Conservation (phyloP, 768 basidiomycete species). For the Porphyrellus cyaneotinctus region DNA sequence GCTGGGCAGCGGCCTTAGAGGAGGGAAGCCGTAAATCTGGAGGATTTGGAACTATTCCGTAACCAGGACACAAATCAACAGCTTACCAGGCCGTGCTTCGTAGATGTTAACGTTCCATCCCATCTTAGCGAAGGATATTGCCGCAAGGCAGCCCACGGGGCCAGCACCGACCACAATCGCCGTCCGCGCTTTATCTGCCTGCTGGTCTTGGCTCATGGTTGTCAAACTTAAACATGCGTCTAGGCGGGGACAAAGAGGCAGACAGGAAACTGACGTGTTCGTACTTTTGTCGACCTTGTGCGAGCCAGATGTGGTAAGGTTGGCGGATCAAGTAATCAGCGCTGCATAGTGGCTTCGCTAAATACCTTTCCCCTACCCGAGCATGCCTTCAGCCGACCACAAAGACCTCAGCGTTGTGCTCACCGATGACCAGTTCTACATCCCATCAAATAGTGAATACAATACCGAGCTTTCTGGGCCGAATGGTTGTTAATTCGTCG, state of each 20-base stretch:
- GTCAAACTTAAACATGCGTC: not conserved
- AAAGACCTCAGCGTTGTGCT: conserved; percentile 29
- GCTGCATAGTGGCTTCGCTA: conserved; percentile 5
- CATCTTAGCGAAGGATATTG: conserved; percentile 77
- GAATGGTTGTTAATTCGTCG: conserved; percentile 34
- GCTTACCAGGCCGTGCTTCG: conserved; percentile 72
- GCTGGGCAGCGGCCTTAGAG: conserved; percentile 59
- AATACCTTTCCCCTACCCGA: not conserved
- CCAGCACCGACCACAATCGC: conserved; percentile 83
- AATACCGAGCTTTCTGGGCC: conserved; percentile 38
- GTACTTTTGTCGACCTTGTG: not conserved
- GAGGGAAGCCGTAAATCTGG: conserved; percentile 72
- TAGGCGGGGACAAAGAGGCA: not conserved
- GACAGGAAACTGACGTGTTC: not conserved
- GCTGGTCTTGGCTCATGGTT: conserved; percentile 13
- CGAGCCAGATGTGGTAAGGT: conserved; percentile 14
- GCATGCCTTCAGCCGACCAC: conserved; percentile 16
- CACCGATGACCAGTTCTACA: conserved; percentile 50
- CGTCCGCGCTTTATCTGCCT: conserved; percentile 30
- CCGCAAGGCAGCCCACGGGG: conserved; percentile 91
- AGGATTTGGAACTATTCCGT: conserved; percentile 12
- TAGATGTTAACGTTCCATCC: conserved; percentile 83
- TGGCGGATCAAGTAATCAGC: conserved; percentile 11
- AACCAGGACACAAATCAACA: conserved; percentile 11
- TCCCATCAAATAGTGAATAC: conserved; percentile 53